phyloP scores from a whole-genome alignment of 768 basidiomycete genomes.

The Boletus eberwhitei region DNA sequence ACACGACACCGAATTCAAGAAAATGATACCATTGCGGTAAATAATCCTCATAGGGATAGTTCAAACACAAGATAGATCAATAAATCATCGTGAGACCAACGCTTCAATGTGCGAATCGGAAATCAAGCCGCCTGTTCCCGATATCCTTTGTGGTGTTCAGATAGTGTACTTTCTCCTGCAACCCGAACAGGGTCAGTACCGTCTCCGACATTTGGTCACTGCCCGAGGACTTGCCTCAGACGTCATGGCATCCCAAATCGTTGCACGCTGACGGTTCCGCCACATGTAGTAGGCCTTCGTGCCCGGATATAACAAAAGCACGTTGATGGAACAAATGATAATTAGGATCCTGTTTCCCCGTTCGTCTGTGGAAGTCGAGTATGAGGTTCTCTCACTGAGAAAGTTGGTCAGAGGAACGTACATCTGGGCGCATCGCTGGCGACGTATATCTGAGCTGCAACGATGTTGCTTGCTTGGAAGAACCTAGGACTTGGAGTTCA shows the following conservation, averaged over 20 bases:
- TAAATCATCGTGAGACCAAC: not conserved
- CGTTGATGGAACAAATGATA: slow-evolving; percentile 46
- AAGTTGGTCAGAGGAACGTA: slow-evolving; percentile 21
- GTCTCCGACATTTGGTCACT: not conserved
- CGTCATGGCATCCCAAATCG: slow-evolving; percentile 58
- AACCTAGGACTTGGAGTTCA: slow-evolving; percentile 25
- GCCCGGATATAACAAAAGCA: slow-evolving; percentile 49
- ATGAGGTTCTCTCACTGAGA: not conserved
- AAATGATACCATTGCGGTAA: too few species aligned
- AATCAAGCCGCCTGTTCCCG: slow-evolving; percentile 59
- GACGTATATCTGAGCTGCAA: slow-evolving; percentile 56
- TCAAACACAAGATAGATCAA: not conserved
- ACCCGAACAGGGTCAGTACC: not conserved
- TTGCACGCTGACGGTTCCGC: slow-evolving; percentile 52
- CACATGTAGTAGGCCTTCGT: slow-evolving; percentile 56
- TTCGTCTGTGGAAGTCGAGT: slow-evolving; percentile 36
- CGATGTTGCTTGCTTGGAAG: slow-evolving; percentile 41
- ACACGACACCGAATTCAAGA: too few species aligned
- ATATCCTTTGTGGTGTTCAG: slow-evolving; percentile 38
- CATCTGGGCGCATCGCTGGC: slow-evolving; percentile 55
- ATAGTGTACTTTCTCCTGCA: slow-evolving; percentile 57
- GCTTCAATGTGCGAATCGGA: slow-evolving; percentile 56
- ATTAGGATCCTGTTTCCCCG: slow-evolving; percentile 60
- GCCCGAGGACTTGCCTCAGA: slow-evolving; percentile 34
- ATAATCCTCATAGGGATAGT: too few species aligned